Percentiles rank a stretch among this genome's conserved stretches.
These are phyloP conservation scores for Brassica hybrid DNA, from an alignment of 441 rosid species.

Conservation along the genomic window DNA sequence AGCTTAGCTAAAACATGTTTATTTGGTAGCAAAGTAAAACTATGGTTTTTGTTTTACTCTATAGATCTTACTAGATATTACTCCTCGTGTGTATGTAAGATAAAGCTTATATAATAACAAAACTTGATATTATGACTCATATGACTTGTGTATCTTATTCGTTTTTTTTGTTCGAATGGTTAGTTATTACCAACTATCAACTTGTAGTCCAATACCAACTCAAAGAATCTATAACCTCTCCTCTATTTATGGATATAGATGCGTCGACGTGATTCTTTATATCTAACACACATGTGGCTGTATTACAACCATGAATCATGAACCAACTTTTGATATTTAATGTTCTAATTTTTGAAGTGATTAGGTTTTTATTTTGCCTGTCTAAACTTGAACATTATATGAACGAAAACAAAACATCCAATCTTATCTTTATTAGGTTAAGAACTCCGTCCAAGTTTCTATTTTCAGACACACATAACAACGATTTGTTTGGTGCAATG, in stretches of 20 bases:
- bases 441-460: slow-evolving; percentile 14
- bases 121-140: slow-evolving; percentile 1
- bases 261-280: slow-evolving; percentile 9
- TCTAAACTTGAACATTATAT: slow-evolving; percentile 4
- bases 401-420: slow-evolving; percentile 13
- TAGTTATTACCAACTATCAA: slow-evolving; percentile 35
- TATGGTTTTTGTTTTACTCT: not conserved
- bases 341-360: slow-evolving; percentile 5
- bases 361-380: not conserved
- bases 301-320: slow-evolving; percentile 18
- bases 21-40: not conserved
- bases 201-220: slow-evolving; percentile 15
- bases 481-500: slow-evolving; percentile 22
- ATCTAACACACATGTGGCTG: slow-evolving; percentile 7
- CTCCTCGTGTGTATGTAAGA: slow-evolving; percentile 18
- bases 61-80: not conserved
- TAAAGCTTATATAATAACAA: not conserved
- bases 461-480: slow-evolving; percentile 23
- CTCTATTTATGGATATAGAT: slow-evolving; percentile 26
- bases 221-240: slow-evolving; percentile 13
- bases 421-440: not conserved
- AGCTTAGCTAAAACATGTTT: not conserved
- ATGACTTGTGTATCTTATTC: slow-evolving; percentile 20
- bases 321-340: not conserved
- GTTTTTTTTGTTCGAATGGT: slow-evolving; percentile 4